Base-by-base conservation (phyloP, 2,329 filamentous ascomycete species). In the Blastomyces percursus region DNA sequence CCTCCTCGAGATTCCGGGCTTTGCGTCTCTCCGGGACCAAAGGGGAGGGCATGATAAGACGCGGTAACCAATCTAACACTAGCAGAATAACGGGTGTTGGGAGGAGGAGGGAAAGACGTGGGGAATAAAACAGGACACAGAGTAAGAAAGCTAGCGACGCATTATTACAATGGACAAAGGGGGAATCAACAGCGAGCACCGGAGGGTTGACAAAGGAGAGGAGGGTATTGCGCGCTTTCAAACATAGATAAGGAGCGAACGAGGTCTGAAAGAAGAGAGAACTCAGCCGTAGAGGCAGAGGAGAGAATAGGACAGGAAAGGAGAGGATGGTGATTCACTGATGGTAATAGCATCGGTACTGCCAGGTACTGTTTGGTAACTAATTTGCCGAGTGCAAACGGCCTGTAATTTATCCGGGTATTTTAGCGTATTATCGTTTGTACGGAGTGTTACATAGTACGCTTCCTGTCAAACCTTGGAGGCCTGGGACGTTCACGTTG, bases 1-100 rank as follows among this genome's bases (percentile, higher is more conserved):
- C 71, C 61, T 69, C 71, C 61, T 75, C 73, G 54, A 77, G 67
- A 62, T 71, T 71, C 46, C 69, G 69, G 35, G 69, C 69, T 60
- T 74, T 76, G 42, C 66, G 66, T 65, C 67, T 71, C 40, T 72
- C 72, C 19, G 73, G 66, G 64, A 64, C 72, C 32, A 72, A 71
- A 2, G 71, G 68, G 19, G 73, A 66, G 11, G 71, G 67, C 74
- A 76, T 77, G 44, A 63, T 32, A 46, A 32, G n/a, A 35, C 35
- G 21, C 35, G 11, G 30, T 19, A 21, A 32, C 19, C 40, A 46
- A 46, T 16, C 38, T 48, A 27, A 48, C 46, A 46, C 32, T 16
- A n/a, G 27, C 14, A 30, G 19, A 30, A 46, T 48, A 30, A 11
- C 16, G 9, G 12, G 14, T 16, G 5, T 27, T 46, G 35, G 38